phyloP scores from a whole-genome alignment of 1,284 basidiomycete genomes.

The Cryptococcus sp. region DNA sequence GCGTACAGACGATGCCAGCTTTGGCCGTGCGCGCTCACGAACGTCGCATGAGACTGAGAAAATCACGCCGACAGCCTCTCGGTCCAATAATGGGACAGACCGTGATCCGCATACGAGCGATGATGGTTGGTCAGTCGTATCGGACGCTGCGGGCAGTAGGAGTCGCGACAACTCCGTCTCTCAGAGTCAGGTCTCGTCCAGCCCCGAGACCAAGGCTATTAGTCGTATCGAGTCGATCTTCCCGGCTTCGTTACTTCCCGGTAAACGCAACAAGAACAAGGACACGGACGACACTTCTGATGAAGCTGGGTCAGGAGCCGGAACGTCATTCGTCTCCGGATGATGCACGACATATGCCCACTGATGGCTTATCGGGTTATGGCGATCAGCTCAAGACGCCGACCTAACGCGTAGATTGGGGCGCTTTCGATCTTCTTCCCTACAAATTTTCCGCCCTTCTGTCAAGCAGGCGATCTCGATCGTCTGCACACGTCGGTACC shows the following conservation, averaged over 20 bases:
- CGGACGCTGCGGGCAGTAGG: constrained; percentile 6
- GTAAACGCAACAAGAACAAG: background rate
- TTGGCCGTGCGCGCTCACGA: constrained; percentile 11
- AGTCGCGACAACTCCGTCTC: background rate
- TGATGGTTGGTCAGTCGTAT: constrained; percentile 22
- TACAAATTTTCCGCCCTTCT: too few species aligned
- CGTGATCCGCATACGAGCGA: constrained; percentile 7
- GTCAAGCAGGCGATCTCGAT: too few species aligned
- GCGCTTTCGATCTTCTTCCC: too few species aligned
- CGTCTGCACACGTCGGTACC: too few species aligned
- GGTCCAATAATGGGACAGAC: background rate
- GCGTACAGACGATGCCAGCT: background rate
- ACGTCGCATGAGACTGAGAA: constrained; percentile 7
- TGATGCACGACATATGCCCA: too few species aligned
- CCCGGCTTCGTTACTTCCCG: too few species aligned
- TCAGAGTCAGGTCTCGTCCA: too few species aligned
- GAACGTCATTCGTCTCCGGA: too few species aligned
- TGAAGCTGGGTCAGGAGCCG: background rate
- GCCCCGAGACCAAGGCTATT: background rate
- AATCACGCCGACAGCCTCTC: background rate
- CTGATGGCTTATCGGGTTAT: too few species aligned
- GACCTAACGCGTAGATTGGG: too few species aligned
- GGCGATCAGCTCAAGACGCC: too few species aligned
- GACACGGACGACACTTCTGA: background rate
- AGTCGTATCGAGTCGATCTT: constrained; percentile 2